phyloP scores from a whole-genome alignment of 257 asterid species.

The Fraxinus excelsior region DNA sequence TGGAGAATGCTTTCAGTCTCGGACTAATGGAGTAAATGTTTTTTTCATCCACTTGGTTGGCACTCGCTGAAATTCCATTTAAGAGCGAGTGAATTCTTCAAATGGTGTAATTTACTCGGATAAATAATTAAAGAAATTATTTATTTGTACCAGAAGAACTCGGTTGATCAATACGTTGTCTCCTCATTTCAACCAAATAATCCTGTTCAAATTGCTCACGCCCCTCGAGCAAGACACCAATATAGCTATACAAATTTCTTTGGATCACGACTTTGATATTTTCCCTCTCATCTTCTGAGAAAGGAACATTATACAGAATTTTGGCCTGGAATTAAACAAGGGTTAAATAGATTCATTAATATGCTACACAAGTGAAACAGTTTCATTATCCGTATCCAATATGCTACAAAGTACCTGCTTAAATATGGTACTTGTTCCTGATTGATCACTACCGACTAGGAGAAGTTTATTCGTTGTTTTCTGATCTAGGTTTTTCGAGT shows the following conservation, averaged over 20 bases:
- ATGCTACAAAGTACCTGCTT: constrained; percentile 62
- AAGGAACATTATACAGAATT: constrained; percentile 64
- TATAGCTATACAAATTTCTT: constrained; percentile 67
- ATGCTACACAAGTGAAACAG: not conserved
- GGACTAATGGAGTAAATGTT: constrained; percentile 54
- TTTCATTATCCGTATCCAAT: not conserved
- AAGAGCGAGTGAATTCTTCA: not conserved
- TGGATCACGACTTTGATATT: constrained; percentile 68
- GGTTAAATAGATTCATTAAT: constrained; percentile 18
- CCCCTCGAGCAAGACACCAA: constrained; percentile 75
- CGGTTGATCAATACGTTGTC: constrained; percentile 46
- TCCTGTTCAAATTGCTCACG: constrained; percentile 74
- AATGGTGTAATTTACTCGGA: not conserved
- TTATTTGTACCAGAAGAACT: constrained; percentile 76
- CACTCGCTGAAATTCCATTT: constrained; percentile 36
- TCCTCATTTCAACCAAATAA: constrained; percentile 44
- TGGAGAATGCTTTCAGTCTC: constrained; percentile 61
- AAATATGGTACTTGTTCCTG: constrained; percentile 87
- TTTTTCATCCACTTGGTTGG: constrained; percentile 45
- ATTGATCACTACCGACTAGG: constrained; percentile 74
- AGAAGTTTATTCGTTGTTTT: constrained; percentile 51
- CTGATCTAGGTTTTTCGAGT: constrained; percentile 30
- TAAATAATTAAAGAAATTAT: not conserved
- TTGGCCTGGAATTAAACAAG: constrained; percentile 60
- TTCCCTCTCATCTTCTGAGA: constrained; percentile 79